Evolutionary conservation across 768 basidiomycete species (phyloP).

Genomic region (Serpula lacrymans): DNA sequence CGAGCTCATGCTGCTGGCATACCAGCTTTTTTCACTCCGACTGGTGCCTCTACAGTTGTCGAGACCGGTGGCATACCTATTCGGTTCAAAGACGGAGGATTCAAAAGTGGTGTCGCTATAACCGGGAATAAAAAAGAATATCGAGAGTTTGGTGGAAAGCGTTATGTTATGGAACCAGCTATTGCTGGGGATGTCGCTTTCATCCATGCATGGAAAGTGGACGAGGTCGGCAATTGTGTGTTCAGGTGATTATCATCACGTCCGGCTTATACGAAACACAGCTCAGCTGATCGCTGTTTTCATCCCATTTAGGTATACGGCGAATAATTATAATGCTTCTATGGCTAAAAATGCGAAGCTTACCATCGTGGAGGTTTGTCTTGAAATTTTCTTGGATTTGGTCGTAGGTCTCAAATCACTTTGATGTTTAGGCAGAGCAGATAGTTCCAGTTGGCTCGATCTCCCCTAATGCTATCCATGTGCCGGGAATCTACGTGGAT

Average conservation of each 20-base stretch:
- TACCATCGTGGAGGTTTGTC: slow-evolving; percentile 74
- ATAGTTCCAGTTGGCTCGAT: slow-evolving; percentile 77
- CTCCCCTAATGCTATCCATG: slow-evolving; percentile 75
- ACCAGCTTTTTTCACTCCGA: slow-evolving; percentile 84
- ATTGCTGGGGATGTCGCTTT: slow-evolving; percentile 76
- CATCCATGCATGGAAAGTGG: slow-evolving; percentile 82
- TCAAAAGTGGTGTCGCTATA: slow-evolving; percentile 59
- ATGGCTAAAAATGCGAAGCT: slow-evolving; percentile 84
- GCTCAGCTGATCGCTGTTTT: not conserved
- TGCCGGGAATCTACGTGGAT: slow-evolving; percentile 82
- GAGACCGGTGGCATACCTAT: slow-evolving; percentile 72
- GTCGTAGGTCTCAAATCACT: not conserved
- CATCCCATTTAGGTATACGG: slow-evolving; percentile 52
- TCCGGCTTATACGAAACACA: not conserved
- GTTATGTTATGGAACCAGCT: slow-evolving; percentile 73
- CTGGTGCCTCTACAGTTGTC: slow-evolving; percentile 74
- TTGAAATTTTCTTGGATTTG: not conserved
- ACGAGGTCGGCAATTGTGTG: slow-evolving; percentile 80
- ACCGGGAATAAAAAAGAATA: slow-evolving; percentile 68
- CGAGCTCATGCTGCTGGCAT: slow-evolving; percentile 82
- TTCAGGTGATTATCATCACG: slow-evolving; percentile 57
- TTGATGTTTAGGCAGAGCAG: slow-evolving; percentile 74
- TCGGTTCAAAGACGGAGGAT: slow-evolving; percentile 66
- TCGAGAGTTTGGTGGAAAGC: slow-evolving; percentile 64
- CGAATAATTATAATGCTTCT: slow-evolving; percentile 76